Conservation (phyloP, 1,284 basidiomycete genomes). For the Boletus austroedulis region DNA sequence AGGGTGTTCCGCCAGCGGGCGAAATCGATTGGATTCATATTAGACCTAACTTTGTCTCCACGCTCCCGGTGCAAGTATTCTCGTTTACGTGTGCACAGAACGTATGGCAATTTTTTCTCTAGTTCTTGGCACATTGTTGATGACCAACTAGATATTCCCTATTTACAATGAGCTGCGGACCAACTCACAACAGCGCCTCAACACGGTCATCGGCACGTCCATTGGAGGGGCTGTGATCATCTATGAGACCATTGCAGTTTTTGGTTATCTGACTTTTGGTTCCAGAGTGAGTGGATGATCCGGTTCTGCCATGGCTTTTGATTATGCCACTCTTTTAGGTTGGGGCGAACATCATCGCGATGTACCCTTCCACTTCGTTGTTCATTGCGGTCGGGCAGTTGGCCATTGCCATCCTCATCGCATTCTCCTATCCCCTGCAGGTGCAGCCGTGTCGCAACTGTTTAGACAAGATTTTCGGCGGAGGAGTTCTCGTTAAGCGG, state of each 20-base stretch:
- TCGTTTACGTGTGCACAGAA: slow-evolving; percentile 92
- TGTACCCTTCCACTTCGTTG: slow-evolving; percentile 92
- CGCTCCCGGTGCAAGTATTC: slow-evolving; percentile 94
- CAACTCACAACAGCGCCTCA: slow-evolving; percentile 83
- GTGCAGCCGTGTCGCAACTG: slow-evolving; percentile 92
- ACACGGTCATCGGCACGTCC: slow-evolving; percentile 80
- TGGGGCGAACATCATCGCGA: slow-evolving; percentile 87
- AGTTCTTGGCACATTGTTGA: slow-evolving; percentile 23
- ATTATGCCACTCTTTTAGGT: slow-evolving; percentile 48
- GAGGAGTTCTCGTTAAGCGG: slow-evolving; percentile 36
- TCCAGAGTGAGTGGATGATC: slow-evolving; percentile 51
- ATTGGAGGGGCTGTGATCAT: slow-evolving; percentile 78
- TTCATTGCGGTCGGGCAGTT: slow-evolving; percentile 93
- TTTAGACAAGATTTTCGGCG: slow-evolving; percentile 83
- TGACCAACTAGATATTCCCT: slow-evolving; percentile 68
- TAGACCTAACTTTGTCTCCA: slow-evolving; percentile 78
- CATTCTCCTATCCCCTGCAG: slow-evolving; percentile 91
- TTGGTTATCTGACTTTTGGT: slow-evolving; percentile 97
- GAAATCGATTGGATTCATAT: slow-evolving; percentile 69
- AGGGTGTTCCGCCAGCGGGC: slow-evolving; percentile 58
- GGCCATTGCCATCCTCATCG: slow-evolving; percentile 87
- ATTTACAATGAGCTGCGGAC: slow-evolving; percentile 89
- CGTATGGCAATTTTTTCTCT: slow-evolving; percentile 44
- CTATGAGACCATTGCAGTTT: slow-evolving; percentile 81
- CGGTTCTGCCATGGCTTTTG: neutral